Percentiles rank a stretch among this genome's conserved stretches.
These are phyloP conservation scores for Lathyrus oleraceus DNA, from an alignment of 306 rosid species.

Conservation along the genomic window DNA sequence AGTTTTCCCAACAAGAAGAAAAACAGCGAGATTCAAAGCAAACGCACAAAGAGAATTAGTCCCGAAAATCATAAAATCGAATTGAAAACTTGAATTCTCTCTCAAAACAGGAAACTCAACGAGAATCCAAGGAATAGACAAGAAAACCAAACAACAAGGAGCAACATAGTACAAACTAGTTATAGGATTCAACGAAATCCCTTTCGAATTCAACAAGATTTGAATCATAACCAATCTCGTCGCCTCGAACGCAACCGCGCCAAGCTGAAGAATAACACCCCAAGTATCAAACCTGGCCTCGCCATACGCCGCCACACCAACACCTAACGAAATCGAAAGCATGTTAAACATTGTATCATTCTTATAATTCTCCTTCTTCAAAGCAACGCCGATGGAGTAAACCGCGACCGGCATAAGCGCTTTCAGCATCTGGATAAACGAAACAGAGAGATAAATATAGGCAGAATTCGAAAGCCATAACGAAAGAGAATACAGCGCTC, in stretches of 20 bases:
- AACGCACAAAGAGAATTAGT: constrained; percentile 81
- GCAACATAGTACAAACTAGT: constrained; percentile 81
- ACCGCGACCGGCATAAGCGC: constrained; percentile 97
- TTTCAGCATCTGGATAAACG: constrained; percentile 90
- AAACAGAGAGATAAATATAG: constrained; percentile 85
- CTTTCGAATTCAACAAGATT: constrained; percentile 77
- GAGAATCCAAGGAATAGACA: constrained; percentile 71
- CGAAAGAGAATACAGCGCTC: constrained; percentile 78
- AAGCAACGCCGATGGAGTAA: constrained; percentile 70
- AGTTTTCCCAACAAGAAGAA: constrained; percentile 81
- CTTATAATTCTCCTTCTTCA: constrained; percentile 65
- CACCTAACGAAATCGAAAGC: constrained; percentile 84
- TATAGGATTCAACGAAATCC: constrained; percentile 81
- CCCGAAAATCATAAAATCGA: constrained; percentile 66
- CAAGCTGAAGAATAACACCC: constrained; percentile 76
- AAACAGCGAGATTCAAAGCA: constrained; percentile 80
- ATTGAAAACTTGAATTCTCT: constrained; percentile 60
- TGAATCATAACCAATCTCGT: constrained; percentile 86
- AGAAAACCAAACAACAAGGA: constrained; percentile 70
- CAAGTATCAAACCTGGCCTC: constrained; percentile 76
- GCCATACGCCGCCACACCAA: constrained; percentile 84
- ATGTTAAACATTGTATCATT: constrained; percentile 75
- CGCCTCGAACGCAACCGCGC: constrained; percentile 88
- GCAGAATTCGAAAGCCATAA: constrained; percentile 95
- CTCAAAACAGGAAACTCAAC: constrained; percentile 67